A percentile compares a stretch with the other conserved stretches of the same genome.
These are phyloP conservation scores for Inonotus hispidus DNA, from an alignment of 1,284 basidiomycete genomes.

Conservation along the genomic window DNA sequence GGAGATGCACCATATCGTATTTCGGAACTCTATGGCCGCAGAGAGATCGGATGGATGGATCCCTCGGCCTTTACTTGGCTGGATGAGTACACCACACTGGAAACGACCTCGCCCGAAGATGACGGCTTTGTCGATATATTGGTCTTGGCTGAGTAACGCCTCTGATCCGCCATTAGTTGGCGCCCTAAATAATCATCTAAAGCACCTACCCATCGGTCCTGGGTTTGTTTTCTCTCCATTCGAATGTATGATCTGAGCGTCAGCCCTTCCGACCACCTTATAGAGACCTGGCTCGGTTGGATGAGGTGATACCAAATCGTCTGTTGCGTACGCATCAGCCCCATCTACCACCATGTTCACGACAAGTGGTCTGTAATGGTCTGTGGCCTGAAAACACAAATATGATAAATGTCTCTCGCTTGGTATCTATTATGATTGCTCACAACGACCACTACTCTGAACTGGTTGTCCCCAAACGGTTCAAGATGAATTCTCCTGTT, in stretches of 20 bases:
- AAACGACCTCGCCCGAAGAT: constrained; percentile 40
- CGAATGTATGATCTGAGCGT: constrained; percentile 48
- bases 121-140: constrained; percentile 29
- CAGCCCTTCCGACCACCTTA: constrained; percentile 40
- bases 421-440: not conserved
- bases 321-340: constrained; percentile 31
- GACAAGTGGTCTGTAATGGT: constrained; percentile 11
- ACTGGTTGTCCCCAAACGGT: constrained; percentile 7
- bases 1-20: constrained; percentile 30
- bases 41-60: constrained; percentile 30
- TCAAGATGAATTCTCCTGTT: not conserved
- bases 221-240: constrained; percentile 50
- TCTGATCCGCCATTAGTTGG: constrained; percentile 11
- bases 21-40: constrained; percentile 29
- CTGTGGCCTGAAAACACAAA: not conserved
- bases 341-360: constrained; percentile 28
- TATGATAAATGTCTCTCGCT: not conserved
- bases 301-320: constrained; percentile 41
- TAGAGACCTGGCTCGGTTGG: constrained; percentile 39
- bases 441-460: constrained; percentile 7
- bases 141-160: constrained; percentile 28
- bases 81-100: constrained; percentile 38
- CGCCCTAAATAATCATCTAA: not conserved
- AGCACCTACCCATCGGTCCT: constrained; percentile 32
- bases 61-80: constrained; percentile 28